Evolutionary conservation across 257 asterid species (phyloP).

Genomic region (Solanum verrucosum): DNA sequence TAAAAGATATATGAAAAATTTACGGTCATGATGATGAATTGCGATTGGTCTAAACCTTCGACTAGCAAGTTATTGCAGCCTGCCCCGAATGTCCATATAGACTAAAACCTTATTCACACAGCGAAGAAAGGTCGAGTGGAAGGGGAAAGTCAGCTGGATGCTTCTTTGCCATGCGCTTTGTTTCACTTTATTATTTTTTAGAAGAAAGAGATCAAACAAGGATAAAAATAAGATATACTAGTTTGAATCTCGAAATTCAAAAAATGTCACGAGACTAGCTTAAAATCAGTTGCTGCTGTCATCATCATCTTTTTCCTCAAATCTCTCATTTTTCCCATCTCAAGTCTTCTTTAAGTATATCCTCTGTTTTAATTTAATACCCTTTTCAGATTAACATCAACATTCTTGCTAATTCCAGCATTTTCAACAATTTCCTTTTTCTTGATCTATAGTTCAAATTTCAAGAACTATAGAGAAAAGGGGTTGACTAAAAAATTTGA

Average conservation of each 20-base stretch:
- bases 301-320: background rate
- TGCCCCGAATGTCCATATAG: too few relatives aligned
- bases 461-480: background rate
- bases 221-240: fast-evolving
- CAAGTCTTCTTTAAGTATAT: background rate
- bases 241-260: background rate
- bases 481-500: background rate
- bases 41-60: too few relatives aligned
- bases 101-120: too few relatives aligned
- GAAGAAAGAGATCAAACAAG: fast-evolving
- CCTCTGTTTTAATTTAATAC: background rate
- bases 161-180: too few relatives aligned
- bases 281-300: background rate
- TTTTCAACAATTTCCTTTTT: background rate
- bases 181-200: too few relatives aligned
- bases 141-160: too few relatives aligned
- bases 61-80: too few relatives aligned
- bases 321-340: background rate
- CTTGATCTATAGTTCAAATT: background rate
- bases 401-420: background rate
- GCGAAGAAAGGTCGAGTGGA: too few relatives aligned
- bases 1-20: too few relatives aligned
- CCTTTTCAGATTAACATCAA: background rate
- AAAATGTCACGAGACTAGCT: fast-evolving
- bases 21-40: too few relatives aligned